These are phyloP conservation scores for Pleurotus djamor DNA, from an alignment of 768 basidiomycete species.

Conservation along the genomic window DNA sequence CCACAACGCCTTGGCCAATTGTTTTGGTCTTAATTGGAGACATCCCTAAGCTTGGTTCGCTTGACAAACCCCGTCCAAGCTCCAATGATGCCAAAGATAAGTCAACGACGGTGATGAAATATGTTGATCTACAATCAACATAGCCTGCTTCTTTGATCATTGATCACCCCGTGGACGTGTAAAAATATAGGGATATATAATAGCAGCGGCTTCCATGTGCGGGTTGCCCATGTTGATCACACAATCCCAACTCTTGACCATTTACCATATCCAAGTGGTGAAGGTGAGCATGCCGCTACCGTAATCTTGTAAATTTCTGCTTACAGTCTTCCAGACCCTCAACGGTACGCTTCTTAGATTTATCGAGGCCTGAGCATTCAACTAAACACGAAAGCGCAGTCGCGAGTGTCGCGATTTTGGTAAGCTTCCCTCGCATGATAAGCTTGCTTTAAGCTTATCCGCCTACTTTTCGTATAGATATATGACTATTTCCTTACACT, in stretches of 20 bases:
- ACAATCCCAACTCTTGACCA: neutral
- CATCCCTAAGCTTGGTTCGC: too few relatives aligned
- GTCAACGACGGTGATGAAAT: neutral
- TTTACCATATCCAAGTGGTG: neutral
- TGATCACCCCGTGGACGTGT: neutral
- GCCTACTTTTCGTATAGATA: neutral
- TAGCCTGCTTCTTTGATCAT: neutral
- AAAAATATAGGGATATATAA: neutral
- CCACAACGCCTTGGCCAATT: too few relatives aligned
- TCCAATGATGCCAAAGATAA: neutral
- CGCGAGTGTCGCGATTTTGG: neutral
- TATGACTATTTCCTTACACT: neutral
- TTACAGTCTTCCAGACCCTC: neutral
- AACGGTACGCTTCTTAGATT: neutral
- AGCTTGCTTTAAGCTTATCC: neutral
- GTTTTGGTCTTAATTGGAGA: too few relatives aligned
- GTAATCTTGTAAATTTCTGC: neutral
- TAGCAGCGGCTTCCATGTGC: neutral
- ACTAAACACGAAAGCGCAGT: neutral
- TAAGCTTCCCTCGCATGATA: neutral
- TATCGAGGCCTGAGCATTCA: neutral
- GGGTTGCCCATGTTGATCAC: neutral
- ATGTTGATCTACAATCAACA: neutral
- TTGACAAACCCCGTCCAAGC: too few relatives aligned
- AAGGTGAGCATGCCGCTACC: neutral